Conservation (phyloP, 2,329 filamentous ascomycete species). For the Sporothrix curviconia region DNA sequence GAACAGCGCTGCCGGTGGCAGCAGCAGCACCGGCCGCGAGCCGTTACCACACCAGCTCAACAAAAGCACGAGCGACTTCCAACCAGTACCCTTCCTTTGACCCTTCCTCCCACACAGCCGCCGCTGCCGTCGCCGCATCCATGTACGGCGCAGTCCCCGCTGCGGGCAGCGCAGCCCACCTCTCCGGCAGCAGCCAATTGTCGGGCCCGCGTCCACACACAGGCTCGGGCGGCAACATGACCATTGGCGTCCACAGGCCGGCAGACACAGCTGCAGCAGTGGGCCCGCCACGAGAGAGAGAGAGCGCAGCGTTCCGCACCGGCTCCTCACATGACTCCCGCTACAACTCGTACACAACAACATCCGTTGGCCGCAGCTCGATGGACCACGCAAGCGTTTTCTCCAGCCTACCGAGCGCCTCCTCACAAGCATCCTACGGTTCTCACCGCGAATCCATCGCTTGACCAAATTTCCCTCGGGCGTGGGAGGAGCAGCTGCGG, state of each 20-base stretch:
- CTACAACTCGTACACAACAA: slow-evolving; percentile 57
- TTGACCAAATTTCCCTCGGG: slow-evolving; percentile 46
- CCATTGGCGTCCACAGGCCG: slow-evolving; percentile 67
- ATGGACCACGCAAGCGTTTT: slow-evolving; percentile 49
- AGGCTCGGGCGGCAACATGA: slow-evolving; percentile 52
- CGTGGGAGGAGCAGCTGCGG: too few relatives aligned
- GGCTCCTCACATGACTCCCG: slow-evolving; percentile 50
- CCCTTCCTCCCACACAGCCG: slow-evolving; percentile 32
- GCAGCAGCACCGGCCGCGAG: slow-evolving; percentile 58
- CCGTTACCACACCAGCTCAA: slow-evolving; percentile 78
- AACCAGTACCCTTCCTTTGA: slow-evolving; percentile 81
- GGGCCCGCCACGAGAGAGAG: slow-evolving; percentile 55
- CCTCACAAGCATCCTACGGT: slow-evolving; percentile 50
- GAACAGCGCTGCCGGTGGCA: slow-evolving; percentile 39
- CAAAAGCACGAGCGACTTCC: slow-evolving; percentile 69
- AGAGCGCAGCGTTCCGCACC: slow-evolving; percentile 36
- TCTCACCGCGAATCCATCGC: slow-evolving; percentile 49
- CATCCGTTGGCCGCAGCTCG: slow-evolving; percentile 52
- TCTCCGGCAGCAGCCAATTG: slow-evolving; percentile 47
- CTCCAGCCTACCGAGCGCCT: slow-evolving; percentile 48
- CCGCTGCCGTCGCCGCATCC: slow-evolving; percentile 26
- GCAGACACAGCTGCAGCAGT: slow-evolving; percentile 70
- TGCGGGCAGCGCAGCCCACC: slow-evolving; percentile 44
- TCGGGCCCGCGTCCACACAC: slow-evolving; percentile 57
- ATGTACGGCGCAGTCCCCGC: slow-evolving; percentile 30